phyloP scores from a whole-genome alignment of 495 filamentous ascomycete species.

The Penicillium pancosmium region DNA sequence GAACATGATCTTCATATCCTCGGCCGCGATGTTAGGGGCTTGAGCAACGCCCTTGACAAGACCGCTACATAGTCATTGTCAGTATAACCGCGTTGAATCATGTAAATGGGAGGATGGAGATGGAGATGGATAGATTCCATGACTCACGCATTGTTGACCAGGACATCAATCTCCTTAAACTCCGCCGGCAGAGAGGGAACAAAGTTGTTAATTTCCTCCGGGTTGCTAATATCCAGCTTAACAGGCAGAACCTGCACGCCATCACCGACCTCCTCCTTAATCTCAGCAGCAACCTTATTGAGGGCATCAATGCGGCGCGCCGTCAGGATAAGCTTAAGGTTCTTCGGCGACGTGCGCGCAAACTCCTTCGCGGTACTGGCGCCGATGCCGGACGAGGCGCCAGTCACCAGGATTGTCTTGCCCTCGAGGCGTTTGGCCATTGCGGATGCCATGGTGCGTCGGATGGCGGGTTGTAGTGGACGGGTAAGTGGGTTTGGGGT shows the following conservation, averaged over 20 bases:
- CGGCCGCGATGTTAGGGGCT: conserved; percentile 78
- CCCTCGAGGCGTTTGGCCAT: conserved; percentile 85
- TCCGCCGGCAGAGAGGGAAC: conserved; percentile 74
- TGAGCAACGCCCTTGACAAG: conserved; percentile 86
- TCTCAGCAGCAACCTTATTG: conserved; percentile 74
- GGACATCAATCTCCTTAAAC: conserved; percentile 82
- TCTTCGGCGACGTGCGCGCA: conserved; percentile 78
- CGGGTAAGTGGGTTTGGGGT: conserved; percentile 23
- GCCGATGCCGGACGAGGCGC: conserved; percentile 93
- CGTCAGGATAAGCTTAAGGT: conserved; percentile 83
- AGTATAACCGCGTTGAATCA: conserved; percentile 6
- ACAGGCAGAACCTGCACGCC: conserved; percentile 82
- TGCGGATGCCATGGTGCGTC: conserved; percentile 71
- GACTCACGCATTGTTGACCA: conserved; percentile 96
- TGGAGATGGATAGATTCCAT: not conserved
- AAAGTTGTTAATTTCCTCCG: conserved; percentile 75
- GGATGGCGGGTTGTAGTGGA: conserved; percentile 27
- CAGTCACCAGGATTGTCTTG: conserved; percentile 93
- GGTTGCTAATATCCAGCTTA: conserved; percentile 83
- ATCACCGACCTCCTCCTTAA: conserved; percentile 74
- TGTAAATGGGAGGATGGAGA: not conserved
- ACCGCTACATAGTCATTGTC: conserved; percentile 53
- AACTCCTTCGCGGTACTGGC: conserved; percentile 87
- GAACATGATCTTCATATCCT: conserved; percentile 88
- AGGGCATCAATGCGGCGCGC: conserved; percentile 81